A percentile compares a stretch with the other conserved stretches of the same genome.
Evolutionary conservation across 805 yeast species (phyloP).

Genomic region (Metschnikowia sp.): DNA sequence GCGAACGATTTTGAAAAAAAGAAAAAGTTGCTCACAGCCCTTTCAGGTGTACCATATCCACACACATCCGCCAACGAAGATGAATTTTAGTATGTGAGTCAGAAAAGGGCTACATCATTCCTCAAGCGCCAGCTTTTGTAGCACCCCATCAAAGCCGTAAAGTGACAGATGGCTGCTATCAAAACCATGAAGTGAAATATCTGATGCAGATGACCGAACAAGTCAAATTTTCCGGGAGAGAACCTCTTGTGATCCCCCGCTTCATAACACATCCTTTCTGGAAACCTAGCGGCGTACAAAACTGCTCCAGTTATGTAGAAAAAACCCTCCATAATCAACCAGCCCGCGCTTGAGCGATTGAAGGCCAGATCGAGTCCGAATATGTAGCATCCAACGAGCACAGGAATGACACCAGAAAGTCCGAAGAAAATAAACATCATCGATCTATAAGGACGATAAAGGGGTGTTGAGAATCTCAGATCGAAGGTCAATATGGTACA

Average conservation of each 20-base stretch:
- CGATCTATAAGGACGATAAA: slow-evolving; percentile 76
- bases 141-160: slow-evolving; percentile 46
- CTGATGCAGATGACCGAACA: slow-evolving; percentile 81
- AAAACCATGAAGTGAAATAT: slow-evolving; percentile 78
- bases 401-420: slow-evolving; percentile 69
- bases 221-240: slow-evolving; percentile 46
- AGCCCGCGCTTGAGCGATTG: slow-evolving; percentile 52
- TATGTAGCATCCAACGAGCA: slow-evolving; percentile 46
- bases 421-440: slow-evolving; percentile 79
- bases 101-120: neutral
- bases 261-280: slow-evolving; percentile 54
- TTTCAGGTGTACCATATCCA: too few species aligned
- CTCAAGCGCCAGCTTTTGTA: slow-evolving; percentile 26
- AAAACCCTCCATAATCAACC: slow-evolving; percentile 67
- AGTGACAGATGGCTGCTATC: slow-evolving; percentile 71
- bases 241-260: slow-evolving; percentile 20
- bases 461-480: slow-evolving; percentile 62
- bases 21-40: too few species aligned
- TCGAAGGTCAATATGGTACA: slow-evolving; percentile 65
- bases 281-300: slow-evolving; percentile 73
- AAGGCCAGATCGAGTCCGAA: slow-evolving; percentile 52
- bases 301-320: slow-evolving; percentile 78
- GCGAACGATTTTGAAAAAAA: too few species aligned
- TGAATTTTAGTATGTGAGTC: neutral
- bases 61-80: too few species aligned